Base-by-base conservation (phyloP, 202 grass and related monocot species). In the Bolboschoenoplectus hybrid region DNA sequence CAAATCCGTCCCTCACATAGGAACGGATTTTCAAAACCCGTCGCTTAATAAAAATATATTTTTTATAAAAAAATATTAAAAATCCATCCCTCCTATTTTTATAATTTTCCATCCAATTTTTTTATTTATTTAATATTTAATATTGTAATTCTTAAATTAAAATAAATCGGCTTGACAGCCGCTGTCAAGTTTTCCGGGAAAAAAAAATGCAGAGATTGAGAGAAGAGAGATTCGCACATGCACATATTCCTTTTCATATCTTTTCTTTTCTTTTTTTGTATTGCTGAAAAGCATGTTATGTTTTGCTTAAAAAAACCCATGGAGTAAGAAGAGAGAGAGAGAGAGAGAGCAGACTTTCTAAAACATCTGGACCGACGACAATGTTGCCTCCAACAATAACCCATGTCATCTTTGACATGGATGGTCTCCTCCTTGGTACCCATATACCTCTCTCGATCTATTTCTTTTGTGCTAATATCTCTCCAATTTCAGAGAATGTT, bases 391-490 rank as follows among this genome's bases (percentile, higher is more conserved):
- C 61, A 19, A 67, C n/a, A 5, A 70, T 97, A 65, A 87, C 95
- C 40, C 93, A 95, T 88, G 93, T 97, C 78, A 95, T 95, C 87
- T 97, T 95, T 72, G 95, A 97, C 84, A 95, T 95, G 93, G 95
- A 95, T 49, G 95, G 95, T 40, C 95, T 95, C 61, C 93, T 95
- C 35, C 90, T 97, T 1, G 95, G 95, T 97, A 79, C 61, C 40
- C 55, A 35, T 35, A 32, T 9, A 14, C 41, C 68, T 12, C 16
- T 44, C 47, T 74, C 3, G 3, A 74, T 74, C n/a, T 32, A 74
- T 11, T 26, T 74, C 13, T 70, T 70, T 17, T 16, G 38, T 43
- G 38, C 17, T 63, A 63, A 63, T 63, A 26, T 2, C 4, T 19
- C 19, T 63, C 6, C n/a, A 9, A 19, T 63, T 7, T 63, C 8